phyloP scores from a whole-genome alignment of 164 flowering plant genomes.

The Warburgia ugandensis region DNA sequence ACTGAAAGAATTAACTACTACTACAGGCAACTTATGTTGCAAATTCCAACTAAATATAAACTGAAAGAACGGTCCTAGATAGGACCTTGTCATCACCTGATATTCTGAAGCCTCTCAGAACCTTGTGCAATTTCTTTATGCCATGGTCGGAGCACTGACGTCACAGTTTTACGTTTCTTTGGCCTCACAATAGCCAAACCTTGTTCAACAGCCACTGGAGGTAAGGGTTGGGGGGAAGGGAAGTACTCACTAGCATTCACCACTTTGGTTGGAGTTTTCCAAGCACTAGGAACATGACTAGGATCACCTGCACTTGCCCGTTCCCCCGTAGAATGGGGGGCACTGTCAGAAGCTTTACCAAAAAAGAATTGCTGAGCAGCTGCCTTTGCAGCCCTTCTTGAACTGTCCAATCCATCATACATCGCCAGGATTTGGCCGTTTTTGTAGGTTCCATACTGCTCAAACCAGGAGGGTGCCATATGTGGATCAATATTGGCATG shows the following conservation, averaged over 20 bases:
- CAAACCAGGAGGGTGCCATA: constrained; percentile 95
- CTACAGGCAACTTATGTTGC: background rate
- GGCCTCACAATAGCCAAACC: constrained; percentile 25
- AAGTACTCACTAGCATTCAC: constrained; percentile 14
- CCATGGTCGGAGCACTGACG: constrained; percentile 44
- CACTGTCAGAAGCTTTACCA: constrained; percentile 20
- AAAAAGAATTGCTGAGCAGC: constrained; percentile 17
- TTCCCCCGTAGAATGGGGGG: too few relatives aligned
- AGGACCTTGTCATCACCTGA: constrained; percentile 30
- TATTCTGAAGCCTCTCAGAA: constrained; percentile 26
- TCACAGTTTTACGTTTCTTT: constrained; percentile 47
- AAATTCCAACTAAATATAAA: background rate
- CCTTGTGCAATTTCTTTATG: constrained; percentile 35
- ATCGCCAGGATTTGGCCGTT: constrained; percentile 48
- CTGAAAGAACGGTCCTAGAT: background rate
- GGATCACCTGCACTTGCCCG: too few relatives aligned
- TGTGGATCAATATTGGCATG: constrained; percentile 47
- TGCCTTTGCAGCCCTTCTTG: constrained; percentile 15
- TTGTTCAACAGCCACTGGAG: constrained; percentile 22
- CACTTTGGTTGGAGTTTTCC: constrained; percentile 11
- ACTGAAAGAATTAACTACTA: background rate
- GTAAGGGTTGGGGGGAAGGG: constrained; percentile 13
- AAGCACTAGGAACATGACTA: too few relatives aligned
- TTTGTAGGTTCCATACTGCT: constrained; percentile 60
- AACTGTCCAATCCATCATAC: constrained; percentile 15